phyloP scores from a whole-genome alignment of 2,329 filamentous ascomycete species.

The Aschersonia sp. region DNA sequence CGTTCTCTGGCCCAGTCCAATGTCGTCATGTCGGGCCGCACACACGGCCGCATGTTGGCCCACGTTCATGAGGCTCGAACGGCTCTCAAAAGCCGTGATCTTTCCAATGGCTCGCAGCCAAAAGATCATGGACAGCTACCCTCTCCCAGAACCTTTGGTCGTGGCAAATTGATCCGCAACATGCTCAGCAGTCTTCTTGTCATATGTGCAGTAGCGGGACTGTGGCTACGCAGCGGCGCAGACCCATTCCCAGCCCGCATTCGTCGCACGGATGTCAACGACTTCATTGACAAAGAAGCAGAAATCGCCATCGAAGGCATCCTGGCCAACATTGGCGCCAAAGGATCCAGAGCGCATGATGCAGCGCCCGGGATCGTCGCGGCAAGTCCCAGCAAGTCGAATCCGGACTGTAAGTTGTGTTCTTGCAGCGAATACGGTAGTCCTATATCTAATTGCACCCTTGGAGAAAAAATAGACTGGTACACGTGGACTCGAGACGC shows the following conservation, averaged over 20 bases:
- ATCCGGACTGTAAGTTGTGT: constrained; percentile 35
- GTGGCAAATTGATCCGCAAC: neutral
- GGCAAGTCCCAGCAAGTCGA: constrained; percentile 34
- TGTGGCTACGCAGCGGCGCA: neutral
- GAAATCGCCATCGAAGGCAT: constrained; percentile 9
- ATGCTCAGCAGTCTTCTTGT: constrained; percentile 2
- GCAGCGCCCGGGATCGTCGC: constrained; percentile 35
- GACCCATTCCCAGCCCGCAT: neutral
- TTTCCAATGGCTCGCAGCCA: neutral
- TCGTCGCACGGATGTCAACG: constrained; percentile 11
- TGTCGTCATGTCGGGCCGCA: neutral
- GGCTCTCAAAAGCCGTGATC: neutral
- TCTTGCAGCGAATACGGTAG: neutral
- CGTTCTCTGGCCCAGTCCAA: too few species aligned
- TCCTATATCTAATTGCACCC: neutral
- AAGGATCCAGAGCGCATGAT: constrained; percentile 31
- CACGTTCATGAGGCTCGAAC: neutral
- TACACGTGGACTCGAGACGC: constrained; percentile 68
- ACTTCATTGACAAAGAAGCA: constrained; percentile 8
- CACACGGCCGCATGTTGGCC: neutral
- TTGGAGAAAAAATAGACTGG: constrained; percentile 35
- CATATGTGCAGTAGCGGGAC: neutral
- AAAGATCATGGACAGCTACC: neutral
- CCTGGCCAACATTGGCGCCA: constrained; percentile 35
- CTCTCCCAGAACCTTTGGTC: neutral